These are phyloP conservation scores for Aspergillus arachidicola DNA, from an alignment of 2,329 filamentous ascomycete species.

Conservation along the genomic window DNA sequence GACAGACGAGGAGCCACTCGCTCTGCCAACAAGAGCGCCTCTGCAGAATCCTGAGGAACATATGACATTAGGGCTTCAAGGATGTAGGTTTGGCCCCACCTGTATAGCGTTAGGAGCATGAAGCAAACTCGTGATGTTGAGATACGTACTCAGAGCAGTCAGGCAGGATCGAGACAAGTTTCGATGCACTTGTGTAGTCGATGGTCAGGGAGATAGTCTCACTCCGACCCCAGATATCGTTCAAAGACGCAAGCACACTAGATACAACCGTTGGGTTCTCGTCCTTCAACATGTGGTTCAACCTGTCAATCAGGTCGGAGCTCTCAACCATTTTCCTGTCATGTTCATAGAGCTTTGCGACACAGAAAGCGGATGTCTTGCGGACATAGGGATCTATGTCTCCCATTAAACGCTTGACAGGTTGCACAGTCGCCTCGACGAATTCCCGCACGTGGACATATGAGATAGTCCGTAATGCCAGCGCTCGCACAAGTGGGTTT, in stretches of 20 bases:
- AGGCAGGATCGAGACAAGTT: constrained; percentile 93
- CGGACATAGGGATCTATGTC: constrained; percentile 94
- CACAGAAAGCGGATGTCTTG: constrained; percentile 94
- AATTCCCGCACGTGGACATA: constrained; percentile 97
- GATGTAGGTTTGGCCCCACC: constrained; percentile 99
- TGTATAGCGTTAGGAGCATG: constrained; percentile 41
- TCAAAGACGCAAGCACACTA: constrained; percentile 83
- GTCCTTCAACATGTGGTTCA: constrained; percentile 88
- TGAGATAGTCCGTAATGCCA: constrained; percentile 92
- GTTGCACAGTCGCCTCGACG: constrained; percentile 83
- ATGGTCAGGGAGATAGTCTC: constrained; percentile 98
- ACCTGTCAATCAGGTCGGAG: constrained; percentile 86
- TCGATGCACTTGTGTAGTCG: constrained; percentile 95
- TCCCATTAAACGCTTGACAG: constrained; percentile 79
- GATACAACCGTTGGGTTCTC: constrained; percentile 98
- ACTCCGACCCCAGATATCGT: constrained; percentile 98
- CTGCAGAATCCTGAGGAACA: constrained; percentile 84
- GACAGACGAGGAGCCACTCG: constrained; percentile 93
- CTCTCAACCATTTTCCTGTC: constrained; percentile 85
- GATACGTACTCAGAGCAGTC: constrained; percentile 89
- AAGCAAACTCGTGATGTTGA: neutral
- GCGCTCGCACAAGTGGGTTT: constrained; percentile 88
- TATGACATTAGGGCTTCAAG: constrained; percentile 97
- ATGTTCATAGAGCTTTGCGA: constrained; percentile 97
- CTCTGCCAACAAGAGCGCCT: constrained; percentile 87